These are phyloP conservation scores for Canavalia gladiata DNA, from an alignment of 306 rosid species.

Conservation along the genomic window DNA sequence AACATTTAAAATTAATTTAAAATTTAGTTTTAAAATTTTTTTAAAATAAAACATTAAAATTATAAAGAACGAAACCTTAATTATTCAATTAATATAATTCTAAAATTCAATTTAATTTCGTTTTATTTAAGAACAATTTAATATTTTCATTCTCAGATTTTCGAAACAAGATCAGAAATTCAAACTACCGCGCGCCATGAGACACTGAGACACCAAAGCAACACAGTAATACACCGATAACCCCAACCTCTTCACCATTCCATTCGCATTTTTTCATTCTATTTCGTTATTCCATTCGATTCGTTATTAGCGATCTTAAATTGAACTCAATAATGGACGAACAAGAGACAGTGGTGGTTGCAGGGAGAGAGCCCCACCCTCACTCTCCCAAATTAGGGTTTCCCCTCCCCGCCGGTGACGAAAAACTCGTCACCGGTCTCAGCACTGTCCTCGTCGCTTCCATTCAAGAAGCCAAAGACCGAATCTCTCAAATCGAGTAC, in stretches of 20 bases:
- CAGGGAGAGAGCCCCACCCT: slow-evolving; percentile 14
- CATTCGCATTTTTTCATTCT: neutral
- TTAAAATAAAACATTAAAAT: no score
- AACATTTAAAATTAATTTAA: no score
- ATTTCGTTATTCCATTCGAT: neutral
- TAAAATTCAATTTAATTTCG: no score
- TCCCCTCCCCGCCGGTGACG: slow-evolving; percentile 42
- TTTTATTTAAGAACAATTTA: no score
- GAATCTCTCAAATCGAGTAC: slow-evolving; percentile 80
- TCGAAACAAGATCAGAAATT: no score
- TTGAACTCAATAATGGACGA: slow-evolving; percentile 32
- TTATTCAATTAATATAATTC: no score
- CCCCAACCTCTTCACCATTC: no score
- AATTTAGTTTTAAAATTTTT: no score
- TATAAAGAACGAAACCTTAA: no score
- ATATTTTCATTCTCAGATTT: no score
- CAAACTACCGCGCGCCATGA: no score
- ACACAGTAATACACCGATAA: neutral
- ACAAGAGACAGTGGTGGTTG: neutral
- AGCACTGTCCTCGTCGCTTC: slow-evolving; percentile 89
- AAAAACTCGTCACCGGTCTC: slow-evolving; percentile 62
- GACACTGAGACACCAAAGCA: no score
- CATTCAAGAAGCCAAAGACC: slow-evolving; percentile 83
- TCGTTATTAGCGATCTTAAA: neutral
- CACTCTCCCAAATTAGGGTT: slow-evolving; percentile 49